Conservation (phyloP, 345 rosid species). For the Eutrema heterophyllum region DNA sequence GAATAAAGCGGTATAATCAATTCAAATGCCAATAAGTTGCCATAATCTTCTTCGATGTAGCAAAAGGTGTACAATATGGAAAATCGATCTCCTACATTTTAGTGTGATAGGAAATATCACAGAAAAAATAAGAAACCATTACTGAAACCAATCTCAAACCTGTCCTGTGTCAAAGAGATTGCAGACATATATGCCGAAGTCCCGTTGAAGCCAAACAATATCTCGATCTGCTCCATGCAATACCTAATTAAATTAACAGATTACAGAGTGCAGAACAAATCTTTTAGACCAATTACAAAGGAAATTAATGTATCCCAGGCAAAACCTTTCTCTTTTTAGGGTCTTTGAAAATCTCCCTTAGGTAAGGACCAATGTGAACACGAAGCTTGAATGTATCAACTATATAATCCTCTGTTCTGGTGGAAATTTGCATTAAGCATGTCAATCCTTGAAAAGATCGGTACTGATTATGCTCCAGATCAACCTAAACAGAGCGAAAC, state of each 20-base stretch:
- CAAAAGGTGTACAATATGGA: neutral
- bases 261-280: constrained; percentile 25
- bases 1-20: neutral
- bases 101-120: neutral
- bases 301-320: neutral
- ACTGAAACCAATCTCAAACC: constrained; percentile 40
- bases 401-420: constrained; percentile 86
- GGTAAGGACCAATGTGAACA: constrained; percentile 79
- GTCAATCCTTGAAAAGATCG: constrained; percentile 98
- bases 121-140: neutral
- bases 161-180: constrained; percentile 99
- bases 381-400: constrained; percentile 87
- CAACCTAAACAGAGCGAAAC: constrained; percentile 57
- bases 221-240: constrained; percentile 99
- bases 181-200: constrained; percentile 94
- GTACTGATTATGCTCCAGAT: constrained; percentile 95
- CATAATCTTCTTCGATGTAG: neutral
- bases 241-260: constrained; percentile 49
- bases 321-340: constrained; percentile 87
- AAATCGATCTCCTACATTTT: neutral
- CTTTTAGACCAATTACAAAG: neutral
- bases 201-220: constrained; percentile 94
- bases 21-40: neutral
- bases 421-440: constrained; percentile 98
- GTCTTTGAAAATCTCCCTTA: constrained; percentile 93